Evolutionary conservation across 2,329 filamentous ascomycete species (phyloP).

Genomic region (Fusarium humuli): DNA sequence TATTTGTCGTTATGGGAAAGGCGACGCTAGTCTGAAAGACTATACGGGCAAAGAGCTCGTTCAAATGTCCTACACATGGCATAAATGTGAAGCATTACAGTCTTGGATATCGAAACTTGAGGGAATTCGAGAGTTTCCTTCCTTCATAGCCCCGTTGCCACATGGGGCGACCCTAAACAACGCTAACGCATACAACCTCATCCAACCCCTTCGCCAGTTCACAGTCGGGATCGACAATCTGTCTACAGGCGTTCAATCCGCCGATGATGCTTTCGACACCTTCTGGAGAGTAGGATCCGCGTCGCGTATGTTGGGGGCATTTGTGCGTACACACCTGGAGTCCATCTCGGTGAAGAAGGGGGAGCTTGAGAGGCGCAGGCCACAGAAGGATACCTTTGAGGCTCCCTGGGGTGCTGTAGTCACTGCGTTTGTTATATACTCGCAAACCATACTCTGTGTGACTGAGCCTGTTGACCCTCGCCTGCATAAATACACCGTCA

Average conservation of each 20-base stretch:
- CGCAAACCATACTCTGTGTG: background rate
- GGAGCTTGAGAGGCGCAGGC: fast-evolving
- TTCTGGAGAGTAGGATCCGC: constrained; percentile 10
- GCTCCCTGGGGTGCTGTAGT: background rate
- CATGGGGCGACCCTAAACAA: background rate
- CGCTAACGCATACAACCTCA: background rate
- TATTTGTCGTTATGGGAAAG: background rate
- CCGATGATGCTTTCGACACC: background rate
- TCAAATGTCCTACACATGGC: constrained; percentile 15
- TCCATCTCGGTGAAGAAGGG: background rate
- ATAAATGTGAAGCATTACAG: background rate
- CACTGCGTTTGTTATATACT: background rate
- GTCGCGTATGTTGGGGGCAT: background rate
- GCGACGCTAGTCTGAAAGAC: background rate
- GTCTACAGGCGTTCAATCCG: fast-evolving
- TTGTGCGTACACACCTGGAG: background rate
- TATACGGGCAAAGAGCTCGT: background rate
- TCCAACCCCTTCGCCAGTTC: background rate
- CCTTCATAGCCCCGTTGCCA: constrained; percentile 7
- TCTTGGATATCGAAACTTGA: constrained; percentile 3
- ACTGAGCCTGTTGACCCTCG: background rate
- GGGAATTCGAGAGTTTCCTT: constrained; percentile 9
- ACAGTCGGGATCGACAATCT: background rate
- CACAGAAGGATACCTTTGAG: background rate
- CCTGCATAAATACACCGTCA: background rate